A percentile compares a stretch with the other conserved stretches of the same genome.
Evolutionary conservation across 2,329 filamentous ascomycete genomes (phyloP).

Genomic region (Teratosphaeria pseudoeucalypti): DNA sequence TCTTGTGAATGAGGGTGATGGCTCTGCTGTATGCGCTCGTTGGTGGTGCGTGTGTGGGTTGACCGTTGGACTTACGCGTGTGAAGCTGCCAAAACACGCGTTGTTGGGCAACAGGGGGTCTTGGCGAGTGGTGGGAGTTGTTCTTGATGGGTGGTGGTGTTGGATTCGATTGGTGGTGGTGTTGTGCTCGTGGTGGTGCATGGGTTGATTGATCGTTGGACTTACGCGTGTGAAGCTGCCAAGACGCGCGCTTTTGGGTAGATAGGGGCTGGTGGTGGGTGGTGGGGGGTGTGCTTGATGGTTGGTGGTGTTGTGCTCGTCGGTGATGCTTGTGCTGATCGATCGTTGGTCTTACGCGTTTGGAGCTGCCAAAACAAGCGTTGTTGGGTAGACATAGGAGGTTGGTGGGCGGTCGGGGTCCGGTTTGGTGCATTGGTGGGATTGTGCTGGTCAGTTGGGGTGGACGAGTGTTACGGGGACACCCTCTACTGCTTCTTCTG

Average conservation of each 20-base stretch:
- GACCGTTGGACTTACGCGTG: background rate
- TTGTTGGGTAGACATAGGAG: background rate
- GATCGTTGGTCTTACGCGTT: background rate
- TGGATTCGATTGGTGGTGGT: no score
- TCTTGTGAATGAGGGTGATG: background rate
- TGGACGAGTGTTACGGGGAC: background rate
- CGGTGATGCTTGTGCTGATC: background rate
- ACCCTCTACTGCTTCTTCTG: background rate
- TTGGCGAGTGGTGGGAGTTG: background rate
- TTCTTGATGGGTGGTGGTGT: background rate
- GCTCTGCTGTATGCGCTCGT: background rate
- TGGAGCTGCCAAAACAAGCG: no score
- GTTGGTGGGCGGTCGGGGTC: background rate
- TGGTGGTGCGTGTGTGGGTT: background rate
- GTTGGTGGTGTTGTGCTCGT: background rate
- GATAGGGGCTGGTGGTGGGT: background rate
- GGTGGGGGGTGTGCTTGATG: background rate
- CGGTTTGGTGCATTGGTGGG: background rate
- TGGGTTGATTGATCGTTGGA: background rate
- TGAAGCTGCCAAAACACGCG: no score
- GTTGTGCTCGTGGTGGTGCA: no score
- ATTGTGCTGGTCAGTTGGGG: background rate
- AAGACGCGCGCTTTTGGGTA: background rate
- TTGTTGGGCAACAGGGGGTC: background rate
- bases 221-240: background rate